A percentile compares a stretch with the other conserved stretches of the same genome.
Evolutionary conservation across 2,329 filamentous ascomycete species (phyloP).

Genomic region (Phialocephala subalpina): DNA sequence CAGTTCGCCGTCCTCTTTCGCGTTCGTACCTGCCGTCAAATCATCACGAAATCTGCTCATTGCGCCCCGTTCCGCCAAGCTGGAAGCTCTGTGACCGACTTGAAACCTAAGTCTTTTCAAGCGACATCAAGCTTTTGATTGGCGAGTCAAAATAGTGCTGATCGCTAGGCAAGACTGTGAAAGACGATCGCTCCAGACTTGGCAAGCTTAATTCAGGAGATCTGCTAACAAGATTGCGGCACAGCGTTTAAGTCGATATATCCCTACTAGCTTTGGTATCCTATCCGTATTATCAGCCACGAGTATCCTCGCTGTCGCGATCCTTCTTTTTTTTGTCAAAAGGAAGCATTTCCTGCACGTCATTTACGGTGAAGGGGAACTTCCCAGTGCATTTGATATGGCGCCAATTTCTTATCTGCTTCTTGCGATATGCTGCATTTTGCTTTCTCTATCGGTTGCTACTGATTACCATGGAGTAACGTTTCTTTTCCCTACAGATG

Average conservation of each 20-base stretch:
- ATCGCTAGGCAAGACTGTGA: not conserved
- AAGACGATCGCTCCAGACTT: not conserved
- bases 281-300: not conserved
- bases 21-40: not conserved
- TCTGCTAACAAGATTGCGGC: not conserved
- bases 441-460: not conserved
- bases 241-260: not conserved
- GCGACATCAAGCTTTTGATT: not conserved
- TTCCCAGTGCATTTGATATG: not conserved
- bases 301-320: not conserved
- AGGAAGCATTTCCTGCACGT: not conserved
- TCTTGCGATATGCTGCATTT: not conserved
- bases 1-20: not conserved
- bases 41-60: not conserved
- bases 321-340: not conserved
- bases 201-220: not conserved
- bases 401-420: not conserved
- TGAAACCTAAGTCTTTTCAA: not conserved
- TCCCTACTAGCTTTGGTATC: not conserved
- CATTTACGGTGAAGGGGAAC: not conserved
- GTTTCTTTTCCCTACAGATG: conserved; percentile 31
- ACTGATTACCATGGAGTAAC: conserved; percentile 22
- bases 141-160: not conserved
- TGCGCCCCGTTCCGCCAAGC: not conserved
- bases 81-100: not conserved